Percentiles rank a stretch among this genome's conserved stretches.
phyloP scores from a whole-genome alignment of 164 flowering plant species.

The Nelumbo lutea region DNA sequence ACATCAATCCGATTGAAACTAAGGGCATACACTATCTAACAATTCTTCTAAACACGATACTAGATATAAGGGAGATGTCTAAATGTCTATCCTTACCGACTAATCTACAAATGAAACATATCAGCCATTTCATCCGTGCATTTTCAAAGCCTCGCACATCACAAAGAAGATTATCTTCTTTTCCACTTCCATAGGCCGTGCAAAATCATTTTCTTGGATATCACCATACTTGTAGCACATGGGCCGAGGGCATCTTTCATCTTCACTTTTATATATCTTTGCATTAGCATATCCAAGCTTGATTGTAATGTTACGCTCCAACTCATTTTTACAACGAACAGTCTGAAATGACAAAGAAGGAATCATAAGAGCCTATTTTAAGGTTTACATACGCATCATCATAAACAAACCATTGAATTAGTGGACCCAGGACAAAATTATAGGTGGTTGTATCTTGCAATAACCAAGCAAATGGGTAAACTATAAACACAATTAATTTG shows the following conservation, averaged over 20 bases:
- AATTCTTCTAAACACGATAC: too few species aligned
- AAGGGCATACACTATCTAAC: too few species aligned
- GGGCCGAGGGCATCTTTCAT: slow-evolving; percentile 83
- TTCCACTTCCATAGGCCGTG: slow-evolving; percentile 83
- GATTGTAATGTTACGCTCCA: slow-evolving; percentile 93
- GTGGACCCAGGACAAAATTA: too few species aligned
- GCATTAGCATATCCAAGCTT: slow-evolving; percentile 98
- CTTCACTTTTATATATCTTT: slow-evolving; percentile 92
- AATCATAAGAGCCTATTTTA: background rate
- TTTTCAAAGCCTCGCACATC: slow-evolving; percentile 72
- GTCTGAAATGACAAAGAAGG: slow-evolving; percentile 44
- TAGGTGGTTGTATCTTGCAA: too few species aligned
- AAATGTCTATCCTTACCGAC: slow-evolving; percentile 34
- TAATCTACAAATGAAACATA: slow-evolving; percentile 77
- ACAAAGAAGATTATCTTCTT: slow-evolving; percentile 65
- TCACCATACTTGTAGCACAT: slow-evolving; percentile 76
- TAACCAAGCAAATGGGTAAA: too few species aligned
- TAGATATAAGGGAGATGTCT: background rate
- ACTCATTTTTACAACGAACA: slow-evolving; percentile 90
- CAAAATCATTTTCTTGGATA: slow-evolving; percentile 4
- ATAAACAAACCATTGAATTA: too few species aligned
- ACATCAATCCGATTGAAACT: too few species aligned
- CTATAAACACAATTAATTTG: too few species aligned
- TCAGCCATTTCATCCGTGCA: too few species aligned
- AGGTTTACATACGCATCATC: background rate